Percentiles rank a stretch among this genome's conserved stretches.
phyloP scores from a whole-genome alignment of 177 flowering plant species.

The Vitis hybrid region DNA sequence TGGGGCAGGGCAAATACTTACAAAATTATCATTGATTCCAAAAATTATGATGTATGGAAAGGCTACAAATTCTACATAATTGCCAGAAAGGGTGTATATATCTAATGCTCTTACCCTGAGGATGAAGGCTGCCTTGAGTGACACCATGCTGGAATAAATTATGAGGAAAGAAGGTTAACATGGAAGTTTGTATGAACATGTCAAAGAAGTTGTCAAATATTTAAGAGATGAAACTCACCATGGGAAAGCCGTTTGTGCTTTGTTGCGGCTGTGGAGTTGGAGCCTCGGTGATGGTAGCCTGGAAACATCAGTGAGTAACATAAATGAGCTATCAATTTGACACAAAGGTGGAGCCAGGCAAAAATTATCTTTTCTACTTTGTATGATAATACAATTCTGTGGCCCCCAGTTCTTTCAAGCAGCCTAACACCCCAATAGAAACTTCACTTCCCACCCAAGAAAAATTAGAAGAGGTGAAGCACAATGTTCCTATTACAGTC shows the following conservation, averaged over 20 bases:
- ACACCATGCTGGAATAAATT: slow-evolving; percentile 36
- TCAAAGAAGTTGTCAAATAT: background rate
- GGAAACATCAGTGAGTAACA: background rate
- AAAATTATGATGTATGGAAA: background rate
- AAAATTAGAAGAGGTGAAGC: too few species aligned
- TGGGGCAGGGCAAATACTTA: background rate
- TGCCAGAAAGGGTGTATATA: too few species aligned
- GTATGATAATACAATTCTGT: too few species aligned
- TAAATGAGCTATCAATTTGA: background rate
- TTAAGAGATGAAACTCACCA: slow-evolving; percentile 20
- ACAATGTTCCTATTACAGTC: too few species aligned
- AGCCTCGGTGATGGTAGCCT: slow-evolving; percentile 22
- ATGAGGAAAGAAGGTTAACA: background rate
- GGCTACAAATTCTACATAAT: background rate
- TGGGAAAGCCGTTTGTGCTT: slow-evolving; percentile 5
- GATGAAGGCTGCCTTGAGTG: slow-evolving; percentile 55
- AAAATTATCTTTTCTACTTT: too few species aligned
- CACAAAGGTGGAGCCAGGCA: too few species aligned
- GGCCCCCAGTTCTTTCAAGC: too few species aligned
- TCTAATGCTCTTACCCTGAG: slow-evolving; percentile 37
- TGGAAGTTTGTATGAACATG: background rate
- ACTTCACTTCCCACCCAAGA: too few species aligned
- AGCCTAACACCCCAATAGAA: too few species aligned
- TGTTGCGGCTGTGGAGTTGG: slow-evolving; percentile 37
- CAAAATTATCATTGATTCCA: background rate